These are phyloP conservation scores for Rhizophora mangle DNA, from an alignment of 345 rosid species.

Conservation along the genomic window DNA sequence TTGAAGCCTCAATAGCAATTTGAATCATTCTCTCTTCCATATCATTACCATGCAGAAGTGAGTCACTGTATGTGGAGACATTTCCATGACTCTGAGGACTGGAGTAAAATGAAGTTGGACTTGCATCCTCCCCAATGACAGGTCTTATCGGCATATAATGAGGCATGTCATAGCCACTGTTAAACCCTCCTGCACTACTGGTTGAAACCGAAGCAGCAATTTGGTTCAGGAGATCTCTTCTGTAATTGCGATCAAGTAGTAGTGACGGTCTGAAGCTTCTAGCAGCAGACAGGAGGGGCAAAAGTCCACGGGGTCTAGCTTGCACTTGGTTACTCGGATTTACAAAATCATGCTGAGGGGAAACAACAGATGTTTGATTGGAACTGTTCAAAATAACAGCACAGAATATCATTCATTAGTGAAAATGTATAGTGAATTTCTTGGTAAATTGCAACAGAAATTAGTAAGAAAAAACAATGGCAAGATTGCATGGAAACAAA, in stretches of 20 bases:
- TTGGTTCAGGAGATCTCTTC: conserved; percentile 58
- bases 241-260: conserved; percentile 64
- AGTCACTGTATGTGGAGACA: conserved; percentile 28
- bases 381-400: conserved; percentile 34
- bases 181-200: conserved; percentile 33
- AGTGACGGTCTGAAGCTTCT: conserved; percentile 71
- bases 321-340: conserved; percentile 36
- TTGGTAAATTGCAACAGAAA: neutral
- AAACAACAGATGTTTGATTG: conserved; percentile 32
- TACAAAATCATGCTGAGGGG: conserved; percentile 28
- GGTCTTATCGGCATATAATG: conserved; percentile 41
- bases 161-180: conserved; percentile 35
- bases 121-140: conserved; percentile 19
- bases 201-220: conserved; percentile 42
- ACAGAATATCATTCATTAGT: neutral
- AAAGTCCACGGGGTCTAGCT: conserved; percentile 34
- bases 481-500: conserved; percentile 2
- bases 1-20: conserved; percentile 81
- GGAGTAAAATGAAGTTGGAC: conserved; percentile 28
- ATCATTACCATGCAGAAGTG: conserved; percentile 31
- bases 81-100: conserved; percentile 30
- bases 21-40: conserved; percentile 72
- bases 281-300: conserved; percentile 59
- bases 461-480: neutral
- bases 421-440: neutral